Base-by-base conservation (phyloP, 768 basidiomycete species). In the Crepidotus variabilis region DNA sequence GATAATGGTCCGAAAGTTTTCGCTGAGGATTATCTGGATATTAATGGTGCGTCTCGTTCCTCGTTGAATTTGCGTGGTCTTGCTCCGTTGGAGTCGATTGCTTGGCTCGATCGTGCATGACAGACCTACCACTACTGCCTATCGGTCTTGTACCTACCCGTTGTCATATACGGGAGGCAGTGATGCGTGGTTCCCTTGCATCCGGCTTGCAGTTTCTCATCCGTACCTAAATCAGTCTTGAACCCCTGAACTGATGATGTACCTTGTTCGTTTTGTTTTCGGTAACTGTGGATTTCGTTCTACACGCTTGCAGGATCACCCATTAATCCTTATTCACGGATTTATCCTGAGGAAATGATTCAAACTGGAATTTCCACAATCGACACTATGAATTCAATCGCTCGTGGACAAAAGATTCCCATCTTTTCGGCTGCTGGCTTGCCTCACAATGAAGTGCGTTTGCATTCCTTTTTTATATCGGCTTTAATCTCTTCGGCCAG, bases 301-400 rank as follows among this genome's bases (percentile, higher is more conserved):
- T 28, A 3, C 28, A 28, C 28, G 28, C 28, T 49, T 51, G 21
- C 57, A 96, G 95, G 95, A 59, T 96, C 94, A 4, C 97, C 97
- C 46, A 99, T 98, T 76, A 99, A 96, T 72, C 94, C 94, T 20
- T 96, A 87, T 72, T 92, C 92, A 60, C 94, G 97, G 70, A 98
- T 98, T 77, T 98, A 99, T 77, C 97, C 97, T 58, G 97, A 98
- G 75, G 97, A 99, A 76, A 99, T 99, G 97, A 98, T 99, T 61
- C 97, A 99, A 74, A 99, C 97, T 34, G 97, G 97, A 74, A 98
- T 98, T 67, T 99, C 97, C 46, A 99, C 97, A 22, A 95, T 96
- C 68, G 94, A 96, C 70, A 85, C 85, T 45, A 96, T 96, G 94
- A 95, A 99, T 76, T 96, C 96, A 56, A 99, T 99, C 69, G 97